These are phyloP conservation scores for Colletotrichum sojae DNA, from an alignment of 2,329 filamentous ascomycete species.

Conservation along the genomic window DNA sequence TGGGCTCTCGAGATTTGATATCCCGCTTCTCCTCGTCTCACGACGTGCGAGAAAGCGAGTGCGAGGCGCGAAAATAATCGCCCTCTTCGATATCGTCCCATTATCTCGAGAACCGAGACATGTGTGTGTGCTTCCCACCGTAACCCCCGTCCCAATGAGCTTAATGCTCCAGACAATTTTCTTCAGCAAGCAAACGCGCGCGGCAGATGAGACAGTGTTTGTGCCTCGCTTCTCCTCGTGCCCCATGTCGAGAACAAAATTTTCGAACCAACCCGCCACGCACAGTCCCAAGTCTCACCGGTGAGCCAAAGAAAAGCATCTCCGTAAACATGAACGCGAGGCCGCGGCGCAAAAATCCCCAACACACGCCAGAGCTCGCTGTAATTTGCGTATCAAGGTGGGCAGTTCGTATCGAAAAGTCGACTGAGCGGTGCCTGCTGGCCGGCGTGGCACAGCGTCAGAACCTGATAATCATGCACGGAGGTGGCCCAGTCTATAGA, in stretches of 20 bases:
- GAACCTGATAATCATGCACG: slow-evolving; percentile 34
- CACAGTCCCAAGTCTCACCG: too few relatives aligned
- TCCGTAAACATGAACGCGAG: background rate
- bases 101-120: slow-evolving; percentile 7
- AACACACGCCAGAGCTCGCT: slow-evolving; percentile 7
- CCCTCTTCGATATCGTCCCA: background rate
- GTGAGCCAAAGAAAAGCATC: too few relatives aligned
- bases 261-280: background rate
- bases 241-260: background rate
- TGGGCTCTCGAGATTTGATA: background rate
- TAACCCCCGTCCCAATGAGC: background rate
- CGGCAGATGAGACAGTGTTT: slow-evolving; percentile 28
- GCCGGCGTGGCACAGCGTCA: slow-evolving; percentile 31
- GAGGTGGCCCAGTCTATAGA: slow-evolving; percentile 1
- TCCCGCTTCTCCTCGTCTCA: slow-evolving; percentile 14
- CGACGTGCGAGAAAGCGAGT: slow-evolving; percentile 11
- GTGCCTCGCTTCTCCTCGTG: background rate
- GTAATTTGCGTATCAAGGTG: background rate
- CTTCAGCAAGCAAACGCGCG: slow-evolving; percentile 4
- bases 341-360: background rate
- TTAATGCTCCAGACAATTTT: slow-evolving; percentile 18
- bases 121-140: slow-evolving; percentile 1
- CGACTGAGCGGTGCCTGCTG: slow-evolving; percentile 25
- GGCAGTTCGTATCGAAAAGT: slow-evolving; percentile 41
- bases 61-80: background rate